phyloP scores from a whole-genome alignment of 73 alveolate genomes.

The Loxodes magnus region DNA sequence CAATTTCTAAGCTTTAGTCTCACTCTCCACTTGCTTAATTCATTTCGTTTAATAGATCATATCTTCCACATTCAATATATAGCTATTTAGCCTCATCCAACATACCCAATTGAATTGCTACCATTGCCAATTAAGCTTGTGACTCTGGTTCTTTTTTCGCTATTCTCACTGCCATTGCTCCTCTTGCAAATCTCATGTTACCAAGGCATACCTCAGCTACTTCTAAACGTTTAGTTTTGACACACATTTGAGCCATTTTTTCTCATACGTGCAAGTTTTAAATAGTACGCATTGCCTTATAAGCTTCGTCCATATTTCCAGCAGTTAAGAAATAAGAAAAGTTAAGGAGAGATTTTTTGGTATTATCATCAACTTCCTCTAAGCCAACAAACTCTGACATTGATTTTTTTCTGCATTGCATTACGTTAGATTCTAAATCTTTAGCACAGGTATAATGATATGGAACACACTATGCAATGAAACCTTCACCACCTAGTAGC shows the following conservation, averaged over 20 bases:
- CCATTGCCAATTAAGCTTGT: slow-evolving; percentile 95
- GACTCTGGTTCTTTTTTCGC: slow-evolving; percentile 90
- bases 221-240: slow-evolving; percentile 91
- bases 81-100: slow-evolving; percentile 92
- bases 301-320: slow-evolving; percentile 97
- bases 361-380: slow-evolving; percentile 79
- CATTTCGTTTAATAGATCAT: slow-evolving; percentile 83
- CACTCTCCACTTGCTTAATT: slow-evolving; percentile 88
- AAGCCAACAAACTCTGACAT: slow-evolving; percentile 90
- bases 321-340: slow-evolving; percentile 84
- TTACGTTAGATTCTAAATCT: slow-evolving; percentile 30
- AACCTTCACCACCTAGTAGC: slow-evolving; percentile 60
- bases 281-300: slow-evolving; percentile 86
- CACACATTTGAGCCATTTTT: slow-evolving; percentile 96
- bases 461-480: slow-evolving; percentile 54
- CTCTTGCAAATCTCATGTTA: slow-evolving; percentile 98
- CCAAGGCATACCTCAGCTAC: slow-evolving; percentile 95
- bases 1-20: slow-evolving; percentile 90
- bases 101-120: slow-evolving; percentile 90
- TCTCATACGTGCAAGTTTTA: slow-evolving; percentile 91
- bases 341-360: slow-evolving; percentile 81
- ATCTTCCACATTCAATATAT: slow-evolving; percentile 73
- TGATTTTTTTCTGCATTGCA: slow-evolving; percentile 46
- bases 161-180: slow-evolving; percentile 95
- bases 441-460: slow-evolving; percentile 35